Evolutionary conservation across 352 stramenopile species (phyloP), one percentile per base, ranked within the genome.

Genomic region (Phytophthora constricta): DNA sequence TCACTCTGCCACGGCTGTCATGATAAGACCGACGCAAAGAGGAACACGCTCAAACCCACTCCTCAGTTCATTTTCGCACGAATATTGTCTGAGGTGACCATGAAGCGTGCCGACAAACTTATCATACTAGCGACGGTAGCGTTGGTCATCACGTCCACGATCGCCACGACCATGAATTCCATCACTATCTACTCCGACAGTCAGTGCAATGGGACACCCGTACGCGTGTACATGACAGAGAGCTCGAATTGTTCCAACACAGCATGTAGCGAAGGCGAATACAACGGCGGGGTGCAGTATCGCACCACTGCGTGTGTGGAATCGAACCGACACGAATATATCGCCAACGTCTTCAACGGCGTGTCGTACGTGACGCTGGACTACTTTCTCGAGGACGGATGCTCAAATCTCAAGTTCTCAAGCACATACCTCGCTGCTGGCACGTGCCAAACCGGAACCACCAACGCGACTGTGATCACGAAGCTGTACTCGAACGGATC

Each of bases 401-500:
- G 60, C 25, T 3, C 46, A 3, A 22, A 64, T 23, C 53, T 64
- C 20, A 58, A 51, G 3, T 69, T 64, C 39, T 59, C 62, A 7
- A 69, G 62, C 26, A 54, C 62, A 1, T 69, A 59, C 39, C 37
- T 69, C 5, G 53, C 53, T 22, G 62, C 62, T 4, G 62, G 62
- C 11, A 69, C 62, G 16, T 69, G 53, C 26, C 62, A 69, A 53
- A 69, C 53, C 20, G 53, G 53, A 3, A 57, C 45, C 5, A 62
- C 51, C 7, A 68, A 69, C 39, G 52, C 62, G 19, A 64, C 46
- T 16, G 53, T 64, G 27, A 69, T 64, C 46, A 69, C 62, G 13
- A 63, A 69, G 27, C 28, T 69, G 3, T 64, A 60, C 26, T 57
- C 60, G 2, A 68, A 68, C n/a, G 47, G 53, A 34, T 69, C 62